Evolutionary conservation across 768 basidiomycete genomes (phyloP), one percentile per base, ranked within the genome.

Genomic region (Pisolithus microcarpus): DNA sequence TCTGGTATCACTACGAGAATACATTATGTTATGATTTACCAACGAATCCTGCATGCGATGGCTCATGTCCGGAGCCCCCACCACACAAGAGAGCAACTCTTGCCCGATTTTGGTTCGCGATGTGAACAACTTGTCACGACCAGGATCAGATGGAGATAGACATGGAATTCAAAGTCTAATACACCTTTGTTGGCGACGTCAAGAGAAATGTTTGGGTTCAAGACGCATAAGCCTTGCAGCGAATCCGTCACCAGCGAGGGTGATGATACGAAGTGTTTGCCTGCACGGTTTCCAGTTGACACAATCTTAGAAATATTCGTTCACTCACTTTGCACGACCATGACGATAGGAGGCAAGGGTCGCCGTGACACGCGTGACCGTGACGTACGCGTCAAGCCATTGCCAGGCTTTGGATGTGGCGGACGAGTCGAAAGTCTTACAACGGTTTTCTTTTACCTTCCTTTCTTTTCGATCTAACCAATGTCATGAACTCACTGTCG

Each of bases 21-120:
- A 45, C 39, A 40, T 18, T 56, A 8, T 10, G 11, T 15, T 18
- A 19, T 39, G 63, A 76, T 9, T 56, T 55, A 85, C 91, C 92
- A n/a, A 95, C 91, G 58, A 87, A 93, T 2, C 81, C 87, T 5
- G 89, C 80, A 68, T 93, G 91, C 15, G 91, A 80, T 7, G 94
- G 94, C 61, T 96, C 94, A 62, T 96, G 94, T 5, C 94, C 89
- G 23, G 85, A 81, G 30, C 91, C 90, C 5, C 91, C 90, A 8
- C 90, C 90, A 59, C 86, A 90, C 58, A 92, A 73, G 13, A 92
- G 71, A 2, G 85, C 79, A 39, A 92, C 91, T 61, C 81, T 82
- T 21, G 78, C 76, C 50, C 70, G 76, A 63, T 85, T 79, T 30
- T 67, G 76, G n/a, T 68, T 57, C 23, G 78, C 70, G 47, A 80